Percentiles rank a stretch among this genome's conserved stretches.
Conservation (phyloP, 2,329 filamentous ascomycete species). For the Chaetomiaceae sp. region DNA sequence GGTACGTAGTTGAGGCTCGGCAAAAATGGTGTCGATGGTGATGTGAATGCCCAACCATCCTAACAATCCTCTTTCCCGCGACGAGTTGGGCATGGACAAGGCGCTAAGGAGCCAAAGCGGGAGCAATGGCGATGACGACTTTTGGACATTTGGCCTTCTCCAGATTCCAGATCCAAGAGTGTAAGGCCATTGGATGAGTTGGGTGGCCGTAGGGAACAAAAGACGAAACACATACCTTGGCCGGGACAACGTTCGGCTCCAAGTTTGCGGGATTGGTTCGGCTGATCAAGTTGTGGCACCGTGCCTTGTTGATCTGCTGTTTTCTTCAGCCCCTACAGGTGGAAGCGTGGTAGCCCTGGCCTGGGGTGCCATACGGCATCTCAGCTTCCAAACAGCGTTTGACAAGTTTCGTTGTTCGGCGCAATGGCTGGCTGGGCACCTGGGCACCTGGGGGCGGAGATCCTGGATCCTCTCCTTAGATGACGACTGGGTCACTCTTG, state of each 20-base stretch:
- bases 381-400: no score
- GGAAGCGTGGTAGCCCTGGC: not conserved
- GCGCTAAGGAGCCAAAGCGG: not conserved
- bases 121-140: not conserved
- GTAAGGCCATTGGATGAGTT: not conserved
- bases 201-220: not conserved
- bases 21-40: not conserved
- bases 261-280: not conserved
- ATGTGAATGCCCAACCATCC: conserved; percentile 15
- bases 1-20: not conserved
- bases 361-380: not conserved
- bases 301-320: not conserved
- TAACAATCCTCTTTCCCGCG: not conserved
- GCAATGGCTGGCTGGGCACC: not conserved
- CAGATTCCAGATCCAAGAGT: no score
- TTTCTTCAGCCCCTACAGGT: no score
- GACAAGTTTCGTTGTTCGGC: not conserved
- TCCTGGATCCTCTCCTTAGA: not conserved
- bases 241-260: not conserved
- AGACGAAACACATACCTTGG: not conserved
- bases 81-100: not conserved
- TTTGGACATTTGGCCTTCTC: no score
- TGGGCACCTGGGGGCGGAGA: not conserved
- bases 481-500: no score
- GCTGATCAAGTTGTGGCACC: not conserved